A percentile compares a stretch with the other conserved stretches of the same genome.
phyloP scores from a whole-genome alignment of 2,329 filamentous ascomycete genomes.

The Pezicula rhizophila region DNA sequence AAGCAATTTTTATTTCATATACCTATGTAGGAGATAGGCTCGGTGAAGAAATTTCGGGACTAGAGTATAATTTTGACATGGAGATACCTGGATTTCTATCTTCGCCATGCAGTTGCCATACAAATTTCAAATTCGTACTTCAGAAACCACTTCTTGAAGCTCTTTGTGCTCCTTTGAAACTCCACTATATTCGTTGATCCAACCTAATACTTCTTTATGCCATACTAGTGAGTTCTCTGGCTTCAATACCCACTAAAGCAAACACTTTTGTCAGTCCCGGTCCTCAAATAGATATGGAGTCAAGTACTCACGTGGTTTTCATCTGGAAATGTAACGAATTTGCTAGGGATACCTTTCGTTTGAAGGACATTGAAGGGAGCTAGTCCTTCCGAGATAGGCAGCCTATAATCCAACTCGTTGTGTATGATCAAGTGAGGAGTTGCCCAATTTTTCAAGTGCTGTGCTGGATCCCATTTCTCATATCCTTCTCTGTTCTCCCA shows the following conservation, averaged over 20 bases:
- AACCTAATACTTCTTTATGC: conserved; percentile 80
- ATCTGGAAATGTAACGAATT: conserved; percentile 61
- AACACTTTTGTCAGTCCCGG: conserved; percentile 4
- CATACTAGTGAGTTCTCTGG: conserved; percentile 87
- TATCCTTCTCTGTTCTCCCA: conserved; percentile 55
- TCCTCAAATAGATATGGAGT: not conserved
- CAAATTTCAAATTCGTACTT: not conserved
- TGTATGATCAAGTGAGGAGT: conserved; percentile 90
- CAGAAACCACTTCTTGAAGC: not conserved
- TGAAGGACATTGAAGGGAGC: conserved; percentile 61
- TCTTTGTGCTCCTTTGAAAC: conserved; percentile 24
- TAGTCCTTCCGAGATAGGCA: conserved; percentile 75
- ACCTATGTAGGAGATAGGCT: too few species aligned
- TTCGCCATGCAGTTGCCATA: too few species aligned
- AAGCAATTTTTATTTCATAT: too few species aligned
- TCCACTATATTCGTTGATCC: conserved; percentile 60
- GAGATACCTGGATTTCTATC: too few species aligned
- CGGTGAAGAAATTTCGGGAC: too few species aligned
- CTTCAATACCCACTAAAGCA: conserved; percentile 71
- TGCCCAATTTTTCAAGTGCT: conserved; percentile 42
- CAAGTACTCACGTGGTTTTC: conserved; percentile 51
- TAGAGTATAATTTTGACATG: too few species aligned
- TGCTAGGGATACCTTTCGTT: conserved; percentile 52
- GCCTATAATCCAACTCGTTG: conserved; percentile 81
- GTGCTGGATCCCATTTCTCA: conserved; percentile 63